phyloP scores from a whole-genome alignment of 768 basidiomycete genomes.

The Leccinum rimulosum region DNA sequence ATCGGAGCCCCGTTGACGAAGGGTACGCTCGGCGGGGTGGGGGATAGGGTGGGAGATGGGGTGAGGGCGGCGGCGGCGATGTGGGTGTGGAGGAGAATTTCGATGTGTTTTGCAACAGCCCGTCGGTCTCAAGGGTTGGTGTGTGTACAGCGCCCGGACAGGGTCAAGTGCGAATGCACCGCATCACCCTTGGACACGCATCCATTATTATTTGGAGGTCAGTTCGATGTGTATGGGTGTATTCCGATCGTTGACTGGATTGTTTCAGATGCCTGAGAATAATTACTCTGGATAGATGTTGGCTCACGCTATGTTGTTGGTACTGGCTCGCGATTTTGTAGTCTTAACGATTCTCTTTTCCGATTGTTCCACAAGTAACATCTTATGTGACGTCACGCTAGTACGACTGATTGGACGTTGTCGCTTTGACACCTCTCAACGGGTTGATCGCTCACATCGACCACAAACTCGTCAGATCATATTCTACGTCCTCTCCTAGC shows the following conservation, averaged over 20 bases:
- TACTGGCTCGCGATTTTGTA: constrained; percentile 26
- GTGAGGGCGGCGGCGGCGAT: neutral
- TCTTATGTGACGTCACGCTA: constrained; percentile 34
- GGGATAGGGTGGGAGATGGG: constrained; percentile 19
- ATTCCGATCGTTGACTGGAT: constrained; percentile 4
- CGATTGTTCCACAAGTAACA: constrained; percentile 27
- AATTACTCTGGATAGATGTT: constrained; percentile 16
- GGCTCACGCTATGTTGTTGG: constrained; percentile 13
- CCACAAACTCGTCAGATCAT: neutral
- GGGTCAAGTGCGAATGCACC: constrained; percentile 8
- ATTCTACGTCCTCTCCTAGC: neutral
- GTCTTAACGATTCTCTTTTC: constrained; percentile 20
- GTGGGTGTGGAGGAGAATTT: constrained; percentile 5
- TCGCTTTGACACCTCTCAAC: constrained; percentile 22
- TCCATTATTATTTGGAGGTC: constrained; percentile 20
- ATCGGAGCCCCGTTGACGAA: constrained; percentile 68
- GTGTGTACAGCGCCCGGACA: constrained; percentile 7
- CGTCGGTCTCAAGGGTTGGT: neutral
- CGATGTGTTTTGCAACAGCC: constrained; percentile 6
- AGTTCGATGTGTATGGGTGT: neutral
- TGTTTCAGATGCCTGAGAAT: constrained; percentile 8
- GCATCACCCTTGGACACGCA: constrained; percentile 10
- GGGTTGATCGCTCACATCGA: constrained; percentile 10
- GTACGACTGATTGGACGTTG: constrained; percentile 19
- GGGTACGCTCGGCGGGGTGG: constrained; percentile 70